Evolutionary conservation across 2,329 filamentous ascomycete species (phyloP), one percentile per base, ranked within the genome.

Genomic region (Apiospora marii): DNA sequence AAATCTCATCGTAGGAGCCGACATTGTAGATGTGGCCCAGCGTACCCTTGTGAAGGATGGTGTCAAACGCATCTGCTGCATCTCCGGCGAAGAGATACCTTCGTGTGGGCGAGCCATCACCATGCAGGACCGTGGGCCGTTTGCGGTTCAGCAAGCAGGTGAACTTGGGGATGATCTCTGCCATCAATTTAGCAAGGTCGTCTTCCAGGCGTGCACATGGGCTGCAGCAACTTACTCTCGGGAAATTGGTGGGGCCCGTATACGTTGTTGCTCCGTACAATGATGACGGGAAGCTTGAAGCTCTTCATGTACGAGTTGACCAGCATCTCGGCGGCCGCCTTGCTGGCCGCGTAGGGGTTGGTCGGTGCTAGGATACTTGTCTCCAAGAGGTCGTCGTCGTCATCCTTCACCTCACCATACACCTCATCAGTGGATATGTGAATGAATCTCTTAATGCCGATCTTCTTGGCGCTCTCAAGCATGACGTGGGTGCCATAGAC

Each of bases 401-500:
- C 92, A 70, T 92, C 90, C 73, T 90, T 90, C 73, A 94, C 92
- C 80, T 96, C 93, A 58, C 94, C 94, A 77, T 96, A 96, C 1
- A 96, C 94, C 84, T 96, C 94, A 80, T 96, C 94, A 1, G 94
- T 96, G 13, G 92, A 94, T 74, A 96, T 90, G 81, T 96, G 93
- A 78, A 96, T 92, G 82, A 96, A 96, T 68, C 92, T 88, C 76
- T 87, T 89, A 79, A 96, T 87, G 46, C 88, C 88, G 69, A 92
- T 88, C 80, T 92, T 92, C 81, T 92, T 92, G 69, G 92, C 91
- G 78, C 92, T 92, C 82, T 96, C 94, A 12, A 96, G 85, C 73
- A 96, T 87, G 49, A 94, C 92, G 81, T 96, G 93, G n/a, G 94
- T 96, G 64, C 93, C 94, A 75, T 93, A 92, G 19, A 95, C 93